These are phyloP conservation scores for Saccharomycopsis oosterbeekiorum DNA, from an alignment of 805 yeast genomes.

Conservation along the genomic window DNA sequence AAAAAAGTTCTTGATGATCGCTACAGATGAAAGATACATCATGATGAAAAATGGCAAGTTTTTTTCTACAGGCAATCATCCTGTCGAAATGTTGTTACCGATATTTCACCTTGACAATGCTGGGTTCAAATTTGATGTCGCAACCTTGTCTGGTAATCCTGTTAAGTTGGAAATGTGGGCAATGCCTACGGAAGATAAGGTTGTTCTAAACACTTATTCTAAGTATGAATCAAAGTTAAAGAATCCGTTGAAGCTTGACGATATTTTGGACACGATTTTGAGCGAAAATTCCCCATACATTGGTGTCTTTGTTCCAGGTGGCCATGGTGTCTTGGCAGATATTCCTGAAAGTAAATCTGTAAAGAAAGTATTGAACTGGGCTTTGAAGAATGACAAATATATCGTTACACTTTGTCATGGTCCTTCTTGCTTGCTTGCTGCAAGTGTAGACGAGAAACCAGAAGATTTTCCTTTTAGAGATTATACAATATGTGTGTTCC, in stretches of 20 bases:
- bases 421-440: neutral
- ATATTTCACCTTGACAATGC: neutral
- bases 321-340: neutral
- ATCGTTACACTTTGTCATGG: neutral
- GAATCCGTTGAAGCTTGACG: neutral
- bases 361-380: neutral
- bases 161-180: slow-evolving; percentile 1
- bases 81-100: neutral
- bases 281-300: neutral
- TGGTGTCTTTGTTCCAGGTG: neutral
- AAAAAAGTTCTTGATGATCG: neutral
- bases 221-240: neutral
- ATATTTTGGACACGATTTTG: neutral
- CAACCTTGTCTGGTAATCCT: neutral
- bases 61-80: neutral
- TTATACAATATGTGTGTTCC: neutral
- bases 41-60: neutral
- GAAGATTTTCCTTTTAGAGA: neutral
- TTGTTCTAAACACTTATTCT: neutral
- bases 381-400: neutral
- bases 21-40: neutral
- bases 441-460: neutral
- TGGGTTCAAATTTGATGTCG: neutral
- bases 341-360: neutral
- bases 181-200: neutral